Evolutionary conservation across 208 protist species (phyloP).

Genomic region (Acanthamoeba culbertsoni): DNA sequence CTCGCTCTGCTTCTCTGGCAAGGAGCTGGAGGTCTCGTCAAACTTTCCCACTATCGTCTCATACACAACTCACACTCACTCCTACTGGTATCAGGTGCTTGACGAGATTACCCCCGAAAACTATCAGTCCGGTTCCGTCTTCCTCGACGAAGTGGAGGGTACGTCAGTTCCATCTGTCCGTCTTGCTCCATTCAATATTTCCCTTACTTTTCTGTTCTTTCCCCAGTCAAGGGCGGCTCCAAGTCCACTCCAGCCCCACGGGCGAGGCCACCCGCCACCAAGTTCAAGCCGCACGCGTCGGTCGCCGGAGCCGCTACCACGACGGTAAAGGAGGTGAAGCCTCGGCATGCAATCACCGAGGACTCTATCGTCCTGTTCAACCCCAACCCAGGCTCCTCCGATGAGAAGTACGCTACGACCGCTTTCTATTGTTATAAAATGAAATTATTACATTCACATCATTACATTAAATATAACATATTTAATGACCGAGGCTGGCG

Average conservation of each 20-base stretch:
- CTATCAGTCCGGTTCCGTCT: conserved; percentile 45
- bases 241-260: neutral
- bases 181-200: no score
- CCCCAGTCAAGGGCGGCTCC: neutral
- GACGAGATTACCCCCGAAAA: conserved; percentile 45
- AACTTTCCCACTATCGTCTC: neutral
- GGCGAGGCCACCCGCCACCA: neutral
- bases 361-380: conserved; percentile 40
- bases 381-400: neutral
- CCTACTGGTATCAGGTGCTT: neutral
- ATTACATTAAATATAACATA: no score
- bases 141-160: conserved; percentile 39
- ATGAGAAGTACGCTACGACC: neutral
- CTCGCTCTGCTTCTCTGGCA: conserved; percentile 57
- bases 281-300: conserved; percentile 47
- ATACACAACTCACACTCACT: neutral
- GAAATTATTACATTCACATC: no score
- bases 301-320: neutral
- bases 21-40: conserved; percentile 42
- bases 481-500: neutral
- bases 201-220: no score
- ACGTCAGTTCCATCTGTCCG: neutral
- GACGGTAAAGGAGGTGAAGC: neutral
- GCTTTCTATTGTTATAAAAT: neutral
- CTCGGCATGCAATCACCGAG: conserved; percentile 43